Percentiles rank a stretch among this genome's conserved stretches.
phyloP scores from a whole-genome alignment of 352 stramenopile genomes.

The Globisporangium heterothallicum region DNA sequence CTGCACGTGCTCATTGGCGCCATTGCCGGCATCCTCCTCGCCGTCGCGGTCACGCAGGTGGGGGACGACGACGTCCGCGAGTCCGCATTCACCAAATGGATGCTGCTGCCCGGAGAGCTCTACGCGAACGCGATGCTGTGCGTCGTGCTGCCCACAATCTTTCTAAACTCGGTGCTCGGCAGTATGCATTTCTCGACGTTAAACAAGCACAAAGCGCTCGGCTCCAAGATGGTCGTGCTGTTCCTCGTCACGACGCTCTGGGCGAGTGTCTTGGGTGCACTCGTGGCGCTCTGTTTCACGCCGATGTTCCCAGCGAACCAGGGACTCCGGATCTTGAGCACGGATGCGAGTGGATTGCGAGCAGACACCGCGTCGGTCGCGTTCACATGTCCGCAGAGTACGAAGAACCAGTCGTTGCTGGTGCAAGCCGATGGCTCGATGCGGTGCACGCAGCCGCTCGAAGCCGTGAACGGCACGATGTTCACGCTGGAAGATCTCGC shows the following conservation, averaged over 20 bases:
- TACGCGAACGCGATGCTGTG: conserved; percentile 33
- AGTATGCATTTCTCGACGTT: conserved; percentile 38
- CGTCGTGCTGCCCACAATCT: conserved; percentile 31
- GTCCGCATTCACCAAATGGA: conserved; percentile 9
- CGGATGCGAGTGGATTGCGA: conserved; percentile 2
- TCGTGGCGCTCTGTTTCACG: conserved; percentile 35
- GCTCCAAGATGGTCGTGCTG: conserved; percentile 20
- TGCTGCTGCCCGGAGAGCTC: conserved; percentile 28
- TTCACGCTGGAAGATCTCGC: conserved; percentile 46
- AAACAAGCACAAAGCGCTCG: conserved; percentile 31
- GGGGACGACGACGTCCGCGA: conserved; percentile 8
- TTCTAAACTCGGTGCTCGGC: conserved; percentile 37
- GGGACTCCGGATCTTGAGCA: conserved; percentile 17
- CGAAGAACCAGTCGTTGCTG: conserved; percentile 17
- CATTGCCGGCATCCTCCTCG: conserved; percentile 20
- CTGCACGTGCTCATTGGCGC: conserved; percentile 22
- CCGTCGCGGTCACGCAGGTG: conserved; percentile 18
- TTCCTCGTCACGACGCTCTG: conserved; percentile 36
- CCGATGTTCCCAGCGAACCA: conserved; percentile 25
- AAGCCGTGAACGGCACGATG: conserved; percentile 26
- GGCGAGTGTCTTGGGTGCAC: conserved; percentile 38
- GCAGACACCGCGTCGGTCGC: conserved; percentile 12
- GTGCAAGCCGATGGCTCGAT: conserved; percentile 33
- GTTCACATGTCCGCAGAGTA: conserved; percentile 19
- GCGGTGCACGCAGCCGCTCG: conserved; percentile 15